Evolutionary conservation across 2,329 filamentous ascomycete species (phyloP).

Genomic region (Exophiala alcalophila): DNA sequence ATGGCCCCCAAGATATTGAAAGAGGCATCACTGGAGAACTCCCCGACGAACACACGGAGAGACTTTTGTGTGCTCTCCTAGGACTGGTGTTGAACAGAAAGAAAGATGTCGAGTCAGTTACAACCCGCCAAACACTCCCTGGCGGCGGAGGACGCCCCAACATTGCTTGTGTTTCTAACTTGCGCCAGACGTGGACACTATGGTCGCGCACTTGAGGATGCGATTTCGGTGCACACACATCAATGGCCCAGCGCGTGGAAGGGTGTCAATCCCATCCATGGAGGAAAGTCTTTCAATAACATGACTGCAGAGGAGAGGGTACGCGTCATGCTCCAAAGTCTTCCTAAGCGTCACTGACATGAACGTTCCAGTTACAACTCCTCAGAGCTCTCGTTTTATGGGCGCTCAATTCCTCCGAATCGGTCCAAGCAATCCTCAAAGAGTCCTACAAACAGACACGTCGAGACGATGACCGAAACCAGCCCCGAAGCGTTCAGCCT

Average conservation of each 20-base stretch:
- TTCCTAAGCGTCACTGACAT: conserved; percentile 7
- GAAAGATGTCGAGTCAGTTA: conserved; percentile 92
- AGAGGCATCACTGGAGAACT: conserved; percentile 72
- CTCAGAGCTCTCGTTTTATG: conserved; percentile 81
- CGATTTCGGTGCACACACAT: conserved; percentile 74
- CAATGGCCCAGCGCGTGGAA: conserved; percentile 90
- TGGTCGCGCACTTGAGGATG: conserved; percentile 88
- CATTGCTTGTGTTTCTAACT: conserved; percentile 8
- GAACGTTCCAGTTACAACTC: conserved; percentile 65
- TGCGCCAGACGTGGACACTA: conserved; percentile 78
- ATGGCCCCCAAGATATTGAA: conserved; percentile 94
- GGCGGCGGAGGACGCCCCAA: no score
- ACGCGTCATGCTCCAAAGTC: conserved; percentile 34
- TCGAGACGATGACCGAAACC: conserved; percentile 74
- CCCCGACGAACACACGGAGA: conserved; percentile 81
- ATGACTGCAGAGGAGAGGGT: conserved; percentile 82
- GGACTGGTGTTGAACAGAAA: conserved; percentile 91
- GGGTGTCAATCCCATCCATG: conserved; percentile 75
- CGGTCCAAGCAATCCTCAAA: conserved; percentile 75
- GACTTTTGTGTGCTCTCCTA: conserved; percentile 83
- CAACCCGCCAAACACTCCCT: neutral
- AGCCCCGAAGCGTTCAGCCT: conserved; percentile 82
- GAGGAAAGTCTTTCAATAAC: conserved; percentile 73
- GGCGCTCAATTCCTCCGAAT: conserved; percentile 84
- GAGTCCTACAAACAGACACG: conserved; percentile 84